Base-by-base conservation (phyloP, 305 asterid genomes). In the Rubia tinctorum region DNA sequence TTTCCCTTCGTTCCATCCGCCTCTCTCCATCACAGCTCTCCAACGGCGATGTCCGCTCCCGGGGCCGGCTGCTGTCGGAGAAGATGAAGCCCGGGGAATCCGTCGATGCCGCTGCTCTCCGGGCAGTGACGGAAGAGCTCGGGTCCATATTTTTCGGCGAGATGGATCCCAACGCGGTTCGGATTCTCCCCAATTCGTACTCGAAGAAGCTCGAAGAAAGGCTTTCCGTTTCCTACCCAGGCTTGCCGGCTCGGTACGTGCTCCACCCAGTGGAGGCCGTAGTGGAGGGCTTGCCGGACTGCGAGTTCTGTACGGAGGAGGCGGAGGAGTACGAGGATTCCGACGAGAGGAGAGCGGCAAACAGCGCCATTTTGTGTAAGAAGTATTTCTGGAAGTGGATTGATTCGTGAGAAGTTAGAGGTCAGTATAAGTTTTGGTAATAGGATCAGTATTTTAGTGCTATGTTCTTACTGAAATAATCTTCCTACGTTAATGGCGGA, bases 361-460 rank as follows among this genome's bases (percentile, higher is more conserved):
- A 84, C 63, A 82, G 79, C 49, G 99, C 99, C 6, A 89, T 95
- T 74, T 88, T 88, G 0, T 92, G 99, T 85, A 92, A 77, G 76
- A 90, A 84, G 77, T 98, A 95, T 86, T 89, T 80, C 68, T 95
- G 99, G 99, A 90, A 85, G 83, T 95, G 98, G 99, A 84, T 90
- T 72, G 92, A 89, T 81, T 68, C 81, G 22, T 74, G 55, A 72
- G 69, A 20, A 60, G 53, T 73, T 69, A 77, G 83, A 76, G 84
- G 85, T 84, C 84, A 78, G 85, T 79, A 49, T 49, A 15, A 49
- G 20, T 53, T 66, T 49, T 49, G 56, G 20, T 72, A 75, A 82
- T 68, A 74, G 49, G 77, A 70, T 84, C 73, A 78, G 27, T 40
- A 66, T 11, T 42, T 49, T 49, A 65, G 69, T 17, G 9, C 23